Evolutionary conservation across 2,329 filamentous ascomycete species (phyloP).

Genomic region (Daldinia sp.): DNA sequence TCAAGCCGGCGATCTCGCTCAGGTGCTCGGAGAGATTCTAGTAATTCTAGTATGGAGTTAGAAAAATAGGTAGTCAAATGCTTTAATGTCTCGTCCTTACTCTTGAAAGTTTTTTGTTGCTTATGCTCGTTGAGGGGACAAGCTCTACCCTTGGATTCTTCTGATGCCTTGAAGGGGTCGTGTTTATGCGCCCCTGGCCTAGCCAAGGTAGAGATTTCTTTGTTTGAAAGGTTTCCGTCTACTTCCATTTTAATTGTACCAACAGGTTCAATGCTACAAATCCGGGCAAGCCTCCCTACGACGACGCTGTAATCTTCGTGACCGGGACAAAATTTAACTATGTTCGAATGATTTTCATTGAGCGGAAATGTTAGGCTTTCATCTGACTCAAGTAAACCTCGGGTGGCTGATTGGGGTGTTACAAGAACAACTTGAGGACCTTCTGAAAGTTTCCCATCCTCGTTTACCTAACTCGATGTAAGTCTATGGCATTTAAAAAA

Average conservation of each 20-base stretch:
- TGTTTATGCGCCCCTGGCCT: neutral
- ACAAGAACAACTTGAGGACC: conserved; percentile 9
- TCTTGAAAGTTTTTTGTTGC: neutral
- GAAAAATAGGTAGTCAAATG: neutral
- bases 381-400: conserved; percentile 28
- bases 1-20: conserved; percentile 15
- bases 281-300: neutral
- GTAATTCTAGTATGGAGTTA: conserved; percentile 25
- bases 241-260: neutral
- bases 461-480: neutral
- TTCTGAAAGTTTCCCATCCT: conserved; percentile 12
- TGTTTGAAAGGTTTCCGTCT: neutral
- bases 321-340: conserved; percentile 42
- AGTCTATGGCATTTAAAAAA: neutral
- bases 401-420: neutral
- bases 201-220: neutral
- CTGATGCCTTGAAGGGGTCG: neutral
- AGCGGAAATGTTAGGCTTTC: conserved; percentile 43
- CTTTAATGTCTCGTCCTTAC: neutral
- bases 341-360: conserved; percentile 44
- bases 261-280: neutral
- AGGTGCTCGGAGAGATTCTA: conserved; percentile 13
- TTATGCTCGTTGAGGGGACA: neutral
- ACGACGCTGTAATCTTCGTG: conserved; percentile 22
- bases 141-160: neutral